These are phyloP conservation scores for Curvularia sp. DNA, from an alignment of 2,329 filamentous ascomycete genomes.

Conservation along the genomic window DNA sequence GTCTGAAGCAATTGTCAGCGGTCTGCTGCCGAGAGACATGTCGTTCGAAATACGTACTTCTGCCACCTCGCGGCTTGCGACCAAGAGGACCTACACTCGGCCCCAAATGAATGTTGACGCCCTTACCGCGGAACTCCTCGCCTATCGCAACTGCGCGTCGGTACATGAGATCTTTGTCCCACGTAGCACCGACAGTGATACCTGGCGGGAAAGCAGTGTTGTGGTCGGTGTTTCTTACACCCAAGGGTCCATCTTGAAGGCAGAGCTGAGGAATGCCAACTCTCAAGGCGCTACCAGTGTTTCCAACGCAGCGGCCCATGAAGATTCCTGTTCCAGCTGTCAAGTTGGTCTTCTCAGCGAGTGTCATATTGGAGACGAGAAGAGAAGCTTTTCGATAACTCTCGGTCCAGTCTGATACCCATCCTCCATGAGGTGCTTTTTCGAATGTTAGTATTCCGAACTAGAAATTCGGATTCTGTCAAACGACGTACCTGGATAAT, in stretches of 20 bases:
- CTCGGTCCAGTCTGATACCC: conserved; percentile 70
- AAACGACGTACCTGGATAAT: conserved; percentile 63
- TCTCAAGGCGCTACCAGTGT: conserved; percentile 73
- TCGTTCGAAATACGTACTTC: conserved; percentile 50
- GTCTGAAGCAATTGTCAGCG: conserved; percentile 38
- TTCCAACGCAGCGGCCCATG: conserved; percentile 77
- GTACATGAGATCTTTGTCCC: conserved; percentile 75
- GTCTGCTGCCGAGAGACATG: neutral
- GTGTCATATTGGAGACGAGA: conserved; percentile 76
- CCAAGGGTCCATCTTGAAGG: conserved; percentile 71
- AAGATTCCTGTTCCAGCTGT: conserved; percentile 73
- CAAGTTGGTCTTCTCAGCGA: conserved; percentile 82
- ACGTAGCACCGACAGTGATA: conserved; percentile 78
- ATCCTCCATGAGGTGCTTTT: conserved; percentile 71
- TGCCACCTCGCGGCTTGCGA: conserved; percentile 66
- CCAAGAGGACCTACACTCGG: conserved; percentile 75
- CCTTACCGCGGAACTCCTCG: conserved; percentile 75
- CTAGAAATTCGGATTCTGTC: neutral
- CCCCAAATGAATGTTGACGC: conserved; percentile 73
- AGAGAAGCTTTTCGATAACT: conserved; percentile 73
- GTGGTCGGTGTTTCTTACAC: conserved; percentile 75
- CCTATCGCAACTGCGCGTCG: conserved; percentile 72
- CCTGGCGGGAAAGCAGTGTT: conserved; percentile 79
- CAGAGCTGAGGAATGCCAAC: conserved; percentile 73
- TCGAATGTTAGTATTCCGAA: conserved; percentile 3